Evolutionary conservation across 2,329 filamentous ascomycete species (phyloP).

Genomic region (Elsinoe necatrix): DNA sequence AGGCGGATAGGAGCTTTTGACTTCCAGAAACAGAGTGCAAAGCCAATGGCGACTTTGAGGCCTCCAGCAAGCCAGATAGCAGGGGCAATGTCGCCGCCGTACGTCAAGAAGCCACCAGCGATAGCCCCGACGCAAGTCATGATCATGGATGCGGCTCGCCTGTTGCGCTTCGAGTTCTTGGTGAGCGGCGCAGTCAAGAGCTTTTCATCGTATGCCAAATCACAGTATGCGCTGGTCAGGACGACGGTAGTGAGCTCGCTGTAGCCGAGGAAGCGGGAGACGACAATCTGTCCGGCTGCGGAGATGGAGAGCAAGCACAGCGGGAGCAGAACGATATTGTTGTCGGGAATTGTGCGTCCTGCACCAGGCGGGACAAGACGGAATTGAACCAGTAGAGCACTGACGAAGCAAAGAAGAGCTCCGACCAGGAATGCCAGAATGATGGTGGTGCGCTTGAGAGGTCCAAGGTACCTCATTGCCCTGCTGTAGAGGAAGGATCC

Average conservation of each 20-base stretch:
- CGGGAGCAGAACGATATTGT: conserved; percentile 50
- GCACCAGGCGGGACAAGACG: conserved; percentile 27
- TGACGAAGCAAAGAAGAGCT: conserved; percentile 32
- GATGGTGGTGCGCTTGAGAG: conserved; percentile 57
- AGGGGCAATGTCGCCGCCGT: conserved; percentile 42
- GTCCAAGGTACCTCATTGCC: conserved; percentile 56
- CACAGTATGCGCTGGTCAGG: conserved; percentile 73
- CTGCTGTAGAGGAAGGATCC: conserved; percentile 64
- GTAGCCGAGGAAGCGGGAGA: conserved; percentile 60
- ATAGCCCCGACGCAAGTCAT: conserved; percentile 48
- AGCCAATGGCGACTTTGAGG: conserved; percentile 33
- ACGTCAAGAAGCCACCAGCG: conserved; percentile 47
- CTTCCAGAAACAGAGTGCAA: conserved; percentile 36
- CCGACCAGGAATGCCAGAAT: conserved; percentile 38
- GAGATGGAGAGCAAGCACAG: conserved; percentile 67
- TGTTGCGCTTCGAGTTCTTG: conserved; percentile 46
- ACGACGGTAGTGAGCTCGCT: conserved; percentile 69
- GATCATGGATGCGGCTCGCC: conserved; percentile 43
- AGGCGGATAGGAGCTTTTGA: neutral
- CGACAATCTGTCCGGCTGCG: conserved; percentile 69
- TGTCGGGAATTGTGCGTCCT: conserved; percentile 35
- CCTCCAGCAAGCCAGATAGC: conserved; percentile 41
- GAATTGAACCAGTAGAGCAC: conserved; percentile 37
- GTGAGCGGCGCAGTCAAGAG: conserved; percentile 35
- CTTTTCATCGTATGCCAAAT: conserved; percentile 60